A percentile compares a stretch with the other conserved stretches of the same genome.
Conservation (phyloP, 2,329 filamentous ascomycete species). For the Fusarium sterilihyphosum region DNA sequence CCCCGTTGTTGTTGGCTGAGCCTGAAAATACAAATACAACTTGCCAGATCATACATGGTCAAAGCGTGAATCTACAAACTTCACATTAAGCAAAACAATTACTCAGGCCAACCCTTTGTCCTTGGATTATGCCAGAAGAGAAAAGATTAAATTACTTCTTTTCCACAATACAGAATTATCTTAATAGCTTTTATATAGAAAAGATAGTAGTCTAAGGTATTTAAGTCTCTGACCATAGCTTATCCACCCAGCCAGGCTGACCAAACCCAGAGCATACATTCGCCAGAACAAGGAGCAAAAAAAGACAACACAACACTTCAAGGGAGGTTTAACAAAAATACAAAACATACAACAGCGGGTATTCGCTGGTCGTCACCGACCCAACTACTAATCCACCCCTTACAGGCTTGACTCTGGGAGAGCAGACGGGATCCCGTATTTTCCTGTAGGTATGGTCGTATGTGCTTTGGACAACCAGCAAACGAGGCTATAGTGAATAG, state of each 20-base stretch:
- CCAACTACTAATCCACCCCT: background rate
- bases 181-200: rapidly evolving
- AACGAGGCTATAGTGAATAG: rapidly evolving
- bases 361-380: background rate
- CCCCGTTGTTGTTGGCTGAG: background rate
- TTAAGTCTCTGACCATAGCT: background rate
- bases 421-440: background rate
- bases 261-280: background rate
- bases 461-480: rapidly evolving
- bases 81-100: background rate
- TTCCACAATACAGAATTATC: rapidly evolving
- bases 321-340: background rate
- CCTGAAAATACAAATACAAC: background rate
- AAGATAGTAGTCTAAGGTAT: background rate
- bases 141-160: background rate
- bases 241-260: background rate
- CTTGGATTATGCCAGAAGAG: rapidly evolving
- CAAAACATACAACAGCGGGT: background rate
- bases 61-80: background rate
- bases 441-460: background rate
- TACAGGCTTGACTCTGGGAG: background rate
- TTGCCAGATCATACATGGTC: background rate
- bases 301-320: background rate
- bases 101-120: background rate
- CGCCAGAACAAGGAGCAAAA: background rate